A percentile compares a stretch with the other conserved stretches of the same genome.
phyloP scores from a whole-genome alignment of 495 filamentous ascomycete genomes.

The Hypomontagnella monticulosa region DNA sequence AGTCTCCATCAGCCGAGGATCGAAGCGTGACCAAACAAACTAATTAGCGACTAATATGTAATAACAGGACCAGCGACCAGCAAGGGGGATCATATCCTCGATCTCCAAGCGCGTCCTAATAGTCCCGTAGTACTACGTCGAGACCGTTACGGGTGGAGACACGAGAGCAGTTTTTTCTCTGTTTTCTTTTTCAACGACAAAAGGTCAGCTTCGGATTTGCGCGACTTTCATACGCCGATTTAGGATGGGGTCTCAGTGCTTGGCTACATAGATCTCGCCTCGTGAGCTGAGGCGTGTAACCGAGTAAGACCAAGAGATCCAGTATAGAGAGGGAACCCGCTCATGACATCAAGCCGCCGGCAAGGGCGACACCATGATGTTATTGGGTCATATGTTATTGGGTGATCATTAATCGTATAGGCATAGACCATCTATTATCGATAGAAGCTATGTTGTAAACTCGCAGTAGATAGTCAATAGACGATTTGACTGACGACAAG shows the following conservation, averaged over 20 bases:
- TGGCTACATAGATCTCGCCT: not conserved
- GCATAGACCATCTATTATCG: constrained; percentile 7
- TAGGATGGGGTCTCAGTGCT: not conserved
- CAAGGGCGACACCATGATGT: constrained; percentile 4
- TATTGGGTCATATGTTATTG: constrained; percentile 14
- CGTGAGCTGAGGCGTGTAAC: not conserved
- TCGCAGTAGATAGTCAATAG: constrained; percentile 14
- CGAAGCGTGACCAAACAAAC: constrained; percentile 23
- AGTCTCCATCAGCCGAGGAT: constrained; percentile 33
- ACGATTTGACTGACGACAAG: constrained; percentile 16
- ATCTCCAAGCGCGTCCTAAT: constrained; percentile 21
- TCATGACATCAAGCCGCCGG: constrained; percentile 22
- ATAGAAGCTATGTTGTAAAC: constrained; percentile 11
- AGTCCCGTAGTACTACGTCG: constrained; percentile 22
- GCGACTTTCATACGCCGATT: constrained; percentile 26
- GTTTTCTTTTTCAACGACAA: constrained; percentile 1
- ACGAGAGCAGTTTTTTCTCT: constrained; percentile 10
- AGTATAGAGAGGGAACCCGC: not conserved
- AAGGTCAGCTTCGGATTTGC: constrained; percentile 12
- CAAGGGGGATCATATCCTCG: constrained; percentile 22
- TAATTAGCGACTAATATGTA: constrained; percentile 24
- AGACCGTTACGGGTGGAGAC: constrained; percentile 17
- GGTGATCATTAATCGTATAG: constrained; percentile 25
- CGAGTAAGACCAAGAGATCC: constrained; percentile 2
- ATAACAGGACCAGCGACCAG: not conserved